Conservation (phyloP, 2,329 filamentous ascomycete species). For the Sphaerulina populicola region DNA sequence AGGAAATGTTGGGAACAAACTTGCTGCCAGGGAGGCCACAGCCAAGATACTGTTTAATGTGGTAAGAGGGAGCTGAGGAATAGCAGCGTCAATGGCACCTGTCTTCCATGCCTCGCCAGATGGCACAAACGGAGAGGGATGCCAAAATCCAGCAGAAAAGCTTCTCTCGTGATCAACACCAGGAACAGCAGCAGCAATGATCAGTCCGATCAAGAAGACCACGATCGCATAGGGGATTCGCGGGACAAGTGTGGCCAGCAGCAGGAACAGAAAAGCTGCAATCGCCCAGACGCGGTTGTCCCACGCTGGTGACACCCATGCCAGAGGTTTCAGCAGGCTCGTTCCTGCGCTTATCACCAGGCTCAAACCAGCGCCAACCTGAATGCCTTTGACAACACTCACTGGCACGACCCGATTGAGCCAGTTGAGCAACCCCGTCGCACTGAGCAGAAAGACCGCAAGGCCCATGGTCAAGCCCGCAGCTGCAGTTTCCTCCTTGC, state of each 20-base stretch:
- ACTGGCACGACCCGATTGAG: slow-evolving; percentile 68
- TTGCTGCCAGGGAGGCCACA: slow-evolving; percentile 66
- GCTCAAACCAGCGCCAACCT: slow-evolving; percentile 81
- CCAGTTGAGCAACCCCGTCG: slow-evolving; percentile 69
- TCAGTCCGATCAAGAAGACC: slow-evolving; percentile 60
- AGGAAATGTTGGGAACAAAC: slow-evolving; percentile 57
- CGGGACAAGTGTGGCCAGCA: slow-evolving; percentile 57
- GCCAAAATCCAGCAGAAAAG: slow-evolving; percentile 48
- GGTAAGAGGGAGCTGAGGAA: slow-evolving; percentile 84
- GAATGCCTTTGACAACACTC: slow-evolving; percentile 88
- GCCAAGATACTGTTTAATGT: slow-evolving; percentile 89
- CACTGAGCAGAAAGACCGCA: slow-evolving; percentile 66
- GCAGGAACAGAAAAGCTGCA: slow-evolving; percentile 62
- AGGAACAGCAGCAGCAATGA: slow-evolving; percentile 45
- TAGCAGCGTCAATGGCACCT: slow-evolving; percentile 57
- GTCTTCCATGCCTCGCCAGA: slow-evolving; percentile 40
- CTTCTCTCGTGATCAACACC: slow-evolving; percentile 38
- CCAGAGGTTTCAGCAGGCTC: slow-evolving; percentile 57
- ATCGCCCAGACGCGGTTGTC: slow-evolving; percentile 75
- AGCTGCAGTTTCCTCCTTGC: slow-evolving; percentile 63
- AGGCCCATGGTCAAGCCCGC: slow-evolving; percentile 72
- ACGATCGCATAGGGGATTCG: slow-evolving; percentile 70
- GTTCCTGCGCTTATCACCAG: slow-evolving; percentile 69
- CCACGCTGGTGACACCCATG: slow-evolving; percentile 57
- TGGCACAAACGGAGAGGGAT: slow-evolving; percentile 47